A percentile compares a stretch with the other conserved stretches of the same genome.
These are phyloP conservation scores for Glycine soja DNA, from an alignment of 306 rosid species.

Conservation along the genomic window DNA sequence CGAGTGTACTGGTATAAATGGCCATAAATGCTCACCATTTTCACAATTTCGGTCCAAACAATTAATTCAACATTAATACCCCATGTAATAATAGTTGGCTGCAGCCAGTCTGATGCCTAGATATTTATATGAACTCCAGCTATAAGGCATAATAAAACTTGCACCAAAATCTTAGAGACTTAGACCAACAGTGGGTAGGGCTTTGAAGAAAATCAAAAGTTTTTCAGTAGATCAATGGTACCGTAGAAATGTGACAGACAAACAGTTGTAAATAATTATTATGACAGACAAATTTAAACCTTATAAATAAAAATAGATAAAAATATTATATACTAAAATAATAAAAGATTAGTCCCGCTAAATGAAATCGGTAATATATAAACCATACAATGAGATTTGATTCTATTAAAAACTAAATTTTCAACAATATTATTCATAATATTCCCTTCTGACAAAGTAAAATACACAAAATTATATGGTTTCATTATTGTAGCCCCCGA, in stretches of 20 bases:
- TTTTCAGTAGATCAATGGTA: background rate
- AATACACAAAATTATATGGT: too few species aligned
- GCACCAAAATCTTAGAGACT: background rate
- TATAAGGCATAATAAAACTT: constrained; percentile 11
- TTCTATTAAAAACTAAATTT: too few species aligned
- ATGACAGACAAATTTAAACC: too few species aligned
- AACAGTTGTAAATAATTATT: background rate
- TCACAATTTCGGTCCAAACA: background rate
- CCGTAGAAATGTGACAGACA: background rate
- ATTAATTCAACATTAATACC: background rate
- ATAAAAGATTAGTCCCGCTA: too few species aligned
- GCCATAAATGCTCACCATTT: background rate
- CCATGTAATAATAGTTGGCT: background rate
- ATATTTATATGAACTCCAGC: background rate
- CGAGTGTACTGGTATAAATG: background rate
- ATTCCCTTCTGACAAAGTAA: too few species aligned
- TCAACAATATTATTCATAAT: too few species aligned
- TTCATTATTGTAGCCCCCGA: too few species aligned
- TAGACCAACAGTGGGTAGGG: background rate
- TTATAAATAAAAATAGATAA: too few species aligned
- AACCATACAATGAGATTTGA: too few species aligned
- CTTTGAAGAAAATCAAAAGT: background rate
- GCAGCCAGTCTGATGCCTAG: background rate
- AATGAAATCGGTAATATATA: too few species aligned
- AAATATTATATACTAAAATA: too few species aligned